phyloP scores from a whole-genome alignment of 495 filamentous ascomycete genomes.

The Trichoderma gamsii region DNA sequence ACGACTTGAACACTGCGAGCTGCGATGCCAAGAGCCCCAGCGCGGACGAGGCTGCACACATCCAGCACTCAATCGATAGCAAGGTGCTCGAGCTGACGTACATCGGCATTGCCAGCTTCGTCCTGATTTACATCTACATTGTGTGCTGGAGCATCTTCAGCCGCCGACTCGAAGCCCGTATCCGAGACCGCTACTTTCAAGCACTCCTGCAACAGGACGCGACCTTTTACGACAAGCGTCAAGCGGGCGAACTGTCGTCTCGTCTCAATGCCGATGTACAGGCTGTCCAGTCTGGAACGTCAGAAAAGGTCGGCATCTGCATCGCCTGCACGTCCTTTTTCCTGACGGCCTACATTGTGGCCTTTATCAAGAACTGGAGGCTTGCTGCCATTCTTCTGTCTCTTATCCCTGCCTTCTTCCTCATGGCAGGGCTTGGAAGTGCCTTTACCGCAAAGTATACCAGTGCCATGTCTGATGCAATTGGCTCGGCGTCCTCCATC shows the following conservation, averaged over 20 bases:
- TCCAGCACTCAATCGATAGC: constrained; percentile 43
- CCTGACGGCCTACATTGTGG: constrained; percentile 56
- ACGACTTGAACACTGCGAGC: constrained; percentile 57
- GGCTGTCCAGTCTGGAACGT: constrained; percentile 55
- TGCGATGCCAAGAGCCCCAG: constrained; percentile 33
- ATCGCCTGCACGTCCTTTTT: constrained; percentile 56
- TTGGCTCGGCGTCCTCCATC: constrained; percentile 33
- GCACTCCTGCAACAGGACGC: constrained; percentile 55
- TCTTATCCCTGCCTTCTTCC: constrained; percentile 57
- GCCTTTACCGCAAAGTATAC: constrained; percentile 56
- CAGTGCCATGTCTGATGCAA: constrained; percentile 44
- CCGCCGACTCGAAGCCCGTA: constrained; percentile 54
- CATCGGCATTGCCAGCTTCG: constrained; percentile 55
- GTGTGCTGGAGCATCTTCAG: constrained; percentile 57
- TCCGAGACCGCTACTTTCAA: constrained; percentile 54
- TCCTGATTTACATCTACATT: constrained; percentile 50
- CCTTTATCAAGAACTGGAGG: constrained; percentile 53
- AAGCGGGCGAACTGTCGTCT: constrained; percentile 56
- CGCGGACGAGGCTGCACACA: constrained; percentile 22
- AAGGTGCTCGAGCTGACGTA: constrained; percentile 60
- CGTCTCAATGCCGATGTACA: constrained; percentile 56
- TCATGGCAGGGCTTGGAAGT: constrained; percentile 59
- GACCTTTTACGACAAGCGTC: constrained; percentile 53
- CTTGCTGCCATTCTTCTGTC: constrained; percentile 51
- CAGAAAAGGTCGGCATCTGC: constrained; percentile 61